Percentiles rank a stretch among this genome's conserved stretches.
Conservation (phyloP, 1,284 basidiomycete genomes). For the Ceratobasidium sp. region DNA sequence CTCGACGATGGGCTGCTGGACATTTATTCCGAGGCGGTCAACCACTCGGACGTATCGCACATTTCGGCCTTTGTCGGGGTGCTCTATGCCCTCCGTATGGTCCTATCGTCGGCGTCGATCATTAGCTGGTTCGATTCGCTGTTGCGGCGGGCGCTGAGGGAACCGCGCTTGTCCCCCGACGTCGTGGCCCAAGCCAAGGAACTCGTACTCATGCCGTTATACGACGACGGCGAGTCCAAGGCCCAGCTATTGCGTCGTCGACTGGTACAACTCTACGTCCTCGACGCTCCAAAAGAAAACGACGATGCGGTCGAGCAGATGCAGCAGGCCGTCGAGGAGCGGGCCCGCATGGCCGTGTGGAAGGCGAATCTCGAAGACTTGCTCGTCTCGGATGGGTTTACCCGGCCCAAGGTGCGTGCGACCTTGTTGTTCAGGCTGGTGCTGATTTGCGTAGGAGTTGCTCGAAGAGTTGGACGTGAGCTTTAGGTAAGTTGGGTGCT, state of each 20-base stretch:
- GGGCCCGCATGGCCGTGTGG: slow-evolving; percentile 67
- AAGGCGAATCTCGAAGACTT: slow-evolving; percentile 77
- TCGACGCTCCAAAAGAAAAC: slow-evolving; percentile 74
- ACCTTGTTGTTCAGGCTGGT: neutral
- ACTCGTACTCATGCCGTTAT: slow-evolving; percentile 66
- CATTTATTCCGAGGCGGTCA: slow-evolving; percentile 65
- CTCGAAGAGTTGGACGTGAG: slow-evolving; percentile 66
- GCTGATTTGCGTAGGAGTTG: slow-evolving; percentile 45
- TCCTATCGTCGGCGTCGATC: slow-evolving; percentile 66
- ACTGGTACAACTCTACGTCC: slow-evolving; percentile 72
- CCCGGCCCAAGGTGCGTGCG: slow-evolving; percentile 63
- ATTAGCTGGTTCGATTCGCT: slow-evolving; percentile 82
- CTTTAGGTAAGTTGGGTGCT: slow-evolving; percentile 52
- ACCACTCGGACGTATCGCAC: slow-evolving; percentile 66
- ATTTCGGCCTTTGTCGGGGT: slow-evolving; percentile 67
- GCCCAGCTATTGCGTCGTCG: slow-evolving; percentile 67
- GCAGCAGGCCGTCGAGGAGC: slow-evolving; percentile 63
- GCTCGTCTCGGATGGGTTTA: slow-evolving; percentile 65
- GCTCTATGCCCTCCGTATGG: slow-evolving; percentile 64
- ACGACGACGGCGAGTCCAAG: slow-evolving; percentile 56
- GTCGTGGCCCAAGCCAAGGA: slow-evolving; percentile 72
- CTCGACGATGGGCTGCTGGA: slow-evolving; percentile 71
- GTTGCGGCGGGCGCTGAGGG: slow-evolving; percentile 73
- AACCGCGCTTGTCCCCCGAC: slow-evolving; percentile 65
- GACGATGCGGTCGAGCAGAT: slow-evolving; percentile 76